Evolutionary conservation across 2,329 filamentous ascomycete species (phyloP).

Genomic region (Apiospora hydei): DNA sequence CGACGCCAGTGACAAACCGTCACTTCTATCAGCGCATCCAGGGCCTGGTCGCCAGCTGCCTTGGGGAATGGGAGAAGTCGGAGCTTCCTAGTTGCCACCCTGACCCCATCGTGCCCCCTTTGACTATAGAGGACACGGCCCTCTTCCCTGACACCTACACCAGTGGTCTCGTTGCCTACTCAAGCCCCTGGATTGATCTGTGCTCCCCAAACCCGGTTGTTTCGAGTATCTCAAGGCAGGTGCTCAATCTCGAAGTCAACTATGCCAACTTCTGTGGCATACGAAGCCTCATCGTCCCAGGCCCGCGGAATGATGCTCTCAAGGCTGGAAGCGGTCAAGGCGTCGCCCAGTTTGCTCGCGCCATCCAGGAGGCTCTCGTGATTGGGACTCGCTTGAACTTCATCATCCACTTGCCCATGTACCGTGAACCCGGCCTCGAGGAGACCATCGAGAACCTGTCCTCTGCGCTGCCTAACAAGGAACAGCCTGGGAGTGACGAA

Average conservation of each 20-base stretch:
- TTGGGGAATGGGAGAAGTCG: constrained; percentile 54
- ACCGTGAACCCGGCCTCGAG: constrained; percentile 71
- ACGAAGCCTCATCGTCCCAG: constrained; percentile 81
- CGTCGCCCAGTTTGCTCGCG: constrained; percentile 81
- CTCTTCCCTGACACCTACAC: constrained; percentile 73
- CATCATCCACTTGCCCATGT: constrained; percentile 84
- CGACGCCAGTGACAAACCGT: constrained; percentile 77
- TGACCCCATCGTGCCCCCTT: constrained; percentile 67
- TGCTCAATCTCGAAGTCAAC: constrained; percentile 87
- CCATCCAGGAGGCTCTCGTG: constrained; percentile 79
- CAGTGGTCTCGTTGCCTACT: constrained; percentile 77
- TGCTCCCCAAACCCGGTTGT: constrained; percentile 83
- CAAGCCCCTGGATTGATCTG: constrained; percentile 93
- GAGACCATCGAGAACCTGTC: constrained; percentile 61
- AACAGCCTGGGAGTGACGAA: constrained; percentile 27
- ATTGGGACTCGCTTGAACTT: constrained; percentile 80
- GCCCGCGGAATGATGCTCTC: constrained; percentile 71
- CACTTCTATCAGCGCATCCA: constrained; percentile 76
- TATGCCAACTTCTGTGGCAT: constrained; percentile 97
- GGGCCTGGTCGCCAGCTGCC: constrained; percentile 64
- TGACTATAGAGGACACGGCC: constrained; percentile 82
- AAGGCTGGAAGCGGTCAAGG: constrained; percentile 57
- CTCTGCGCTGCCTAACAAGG: constrained; percentile 41
- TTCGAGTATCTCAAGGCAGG: constrained; percentile 85
- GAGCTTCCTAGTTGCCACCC: constrained; percentile 55